Base-by-base conservation (phyloP, 2,329 filamentous ascomycete genomes). In the Xylaria sp. region DNA sequence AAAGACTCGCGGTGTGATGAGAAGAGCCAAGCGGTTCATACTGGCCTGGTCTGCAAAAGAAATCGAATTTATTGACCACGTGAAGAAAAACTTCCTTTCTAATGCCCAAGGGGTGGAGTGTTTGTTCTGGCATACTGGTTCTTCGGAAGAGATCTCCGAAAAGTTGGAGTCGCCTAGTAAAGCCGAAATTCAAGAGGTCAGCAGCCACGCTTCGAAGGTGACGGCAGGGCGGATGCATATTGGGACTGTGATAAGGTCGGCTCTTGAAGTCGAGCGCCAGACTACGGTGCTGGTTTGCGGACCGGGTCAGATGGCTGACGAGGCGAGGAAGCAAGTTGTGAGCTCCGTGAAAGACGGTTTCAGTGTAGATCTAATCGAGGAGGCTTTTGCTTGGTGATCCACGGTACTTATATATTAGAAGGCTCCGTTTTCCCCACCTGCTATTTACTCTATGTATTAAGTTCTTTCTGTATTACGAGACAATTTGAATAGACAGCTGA, bases 271-370 rank as follows among this genome's bases (percentile, higher is more conserved):
- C 1, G 68, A 63, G 26, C 74, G 68, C 17, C 74, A 74, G 20
- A 75, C 72, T 1, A 72, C 74, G 0, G 73, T 77, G 1, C 23
- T 77, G 1, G 72, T 75, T 1, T 77, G 76, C 28, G 76, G 76
- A 0, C 75, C 76, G 1, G 72, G 68, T 7, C 68, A 63, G 4
- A 77, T 77, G 75, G 75, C 75, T 0, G 76, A 77, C 31, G 76
- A 76, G 33, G 74, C 72, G 2, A 65, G 73, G 48, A 67, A 33
- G n/a, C 62, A 73, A 57, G 70, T 74, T 26, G 65, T 73, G 3
- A n/a, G 46, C 48, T 70, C 73, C 68, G 63, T 74, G 33, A 68
- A 69, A 66, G 69, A 74, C 56, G 65, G 75, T 23, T 67, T 63
- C 10, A 67, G 64, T n/a, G 53, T 75, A n/a, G 69, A 71, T 36